Evolutionary conservation across 2,329 filamentous ascomycete genomes (phyloP), one percentile per base, ranked within the genome.

Genomic region (Penicillium palitans): DNA sequence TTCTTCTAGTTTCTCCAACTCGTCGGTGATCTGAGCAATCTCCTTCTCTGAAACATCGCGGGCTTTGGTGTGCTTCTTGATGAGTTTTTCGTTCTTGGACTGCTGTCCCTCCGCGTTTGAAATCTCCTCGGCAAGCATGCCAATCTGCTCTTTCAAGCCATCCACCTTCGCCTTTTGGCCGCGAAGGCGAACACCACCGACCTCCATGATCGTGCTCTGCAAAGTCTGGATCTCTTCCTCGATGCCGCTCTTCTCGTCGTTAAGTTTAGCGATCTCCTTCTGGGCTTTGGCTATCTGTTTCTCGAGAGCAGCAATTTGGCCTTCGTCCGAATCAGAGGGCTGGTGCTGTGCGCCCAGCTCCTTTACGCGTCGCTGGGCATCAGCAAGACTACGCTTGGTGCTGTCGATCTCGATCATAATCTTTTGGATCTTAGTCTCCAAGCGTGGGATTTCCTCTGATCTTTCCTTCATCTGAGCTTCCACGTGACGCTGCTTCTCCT

Each of bases 201-300:
- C 89, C 75, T 97, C 89, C 95, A 99, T 98, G 70, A 99, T 99
- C 81, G 93, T 96, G 82, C 95, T 89, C 72, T 99, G 93, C 1
- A 99, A 81, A 21, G 83, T 83, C 77, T 96, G 93, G 76, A 99
- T 98, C 75, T 98, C 95, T 27, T 88, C 87, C 72, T 99, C 95
- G 9, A 96, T 87, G 46, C 88, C 95, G 1, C 90, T 86, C n/a
- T 90, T 97, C 76, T 98, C 91, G 10, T 85, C 82, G 61, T 87
- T 90, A 10, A 99, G 83, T 68, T 89, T 90, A 58, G 89, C 85
- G 12, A 96, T 85, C 68, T 96, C 91, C 65, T 85, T 86, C 68
- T 91, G 82, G 59, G 86, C 85, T 8, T 83, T 58, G n/a, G 21
- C 79, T 52, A 97, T 90, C 65, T 89, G 91, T 72, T 91, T 91